Evolutionary conservation across 257 asterid genomes (phyloP).

Genomic region (Capsicum baccatum): DNA sequence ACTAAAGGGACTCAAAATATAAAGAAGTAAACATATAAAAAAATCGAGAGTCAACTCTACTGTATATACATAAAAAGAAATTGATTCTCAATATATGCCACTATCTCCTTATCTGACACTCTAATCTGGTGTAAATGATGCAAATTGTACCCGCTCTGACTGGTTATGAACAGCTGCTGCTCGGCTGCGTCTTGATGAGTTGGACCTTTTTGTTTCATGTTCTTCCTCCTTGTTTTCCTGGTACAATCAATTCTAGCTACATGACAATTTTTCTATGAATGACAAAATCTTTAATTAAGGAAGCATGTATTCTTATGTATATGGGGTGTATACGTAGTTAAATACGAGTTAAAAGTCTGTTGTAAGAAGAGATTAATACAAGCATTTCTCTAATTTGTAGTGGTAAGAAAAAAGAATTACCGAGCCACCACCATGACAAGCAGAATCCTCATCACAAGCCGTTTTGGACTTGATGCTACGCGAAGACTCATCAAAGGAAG

Average conservation of each 20-base stretch:
- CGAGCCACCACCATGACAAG: slow-evolving; percentile 50
- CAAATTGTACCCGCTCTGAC: slow-evolving; percentile 64
- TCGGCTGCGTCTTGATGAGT: slow-evolving; percentile 56
- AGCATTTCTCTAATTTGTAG: too few relatives aligned
- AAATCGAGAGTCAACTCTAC: too few relatives aligned
- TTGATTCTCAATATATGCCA: too few relatives aligned
- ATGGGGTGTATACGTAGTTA: not conserved
- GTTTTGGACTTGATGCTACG: slow-evolving; percentile 52
- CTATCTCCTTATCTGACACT: not conserved
- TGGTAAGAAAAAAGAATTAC: slow-evolving; percentile 29
- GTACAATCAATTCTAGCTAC: not conserved
- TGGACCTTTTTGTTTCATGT: slow-evolving; percentile 45
- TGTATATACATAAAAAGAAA: too few relatives aligned
- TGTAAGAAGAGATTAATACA: not conserved
- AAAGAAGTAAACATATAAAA: too few relatives aligned
- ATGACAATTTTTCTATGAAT: not conserved
- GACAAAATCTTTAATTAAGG: not conserved
- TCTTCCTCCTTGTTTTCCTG: slow-evolving; percentile 61
- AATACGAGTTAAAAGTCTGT: not conserved
- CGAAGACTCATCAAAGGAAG: slow-evolving; percentile 54
- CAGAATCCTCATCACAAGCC: slow-evolving; percentile 58
- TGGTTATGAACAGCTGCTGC: slow-evolving; percentile 72
- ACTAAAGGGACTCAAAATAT: too few relatives aligned
- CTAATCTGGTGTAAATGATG: not conserved
- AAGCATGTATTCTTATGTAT: not conserved